A percentile compares a stretch with the other conserved stretches of the same genome.
These are phyloP conservation scores for Coemansia javaensis DNA, from an alignment of 192 early-diverging fungal species.

Conservation along the genomic window DNA sequence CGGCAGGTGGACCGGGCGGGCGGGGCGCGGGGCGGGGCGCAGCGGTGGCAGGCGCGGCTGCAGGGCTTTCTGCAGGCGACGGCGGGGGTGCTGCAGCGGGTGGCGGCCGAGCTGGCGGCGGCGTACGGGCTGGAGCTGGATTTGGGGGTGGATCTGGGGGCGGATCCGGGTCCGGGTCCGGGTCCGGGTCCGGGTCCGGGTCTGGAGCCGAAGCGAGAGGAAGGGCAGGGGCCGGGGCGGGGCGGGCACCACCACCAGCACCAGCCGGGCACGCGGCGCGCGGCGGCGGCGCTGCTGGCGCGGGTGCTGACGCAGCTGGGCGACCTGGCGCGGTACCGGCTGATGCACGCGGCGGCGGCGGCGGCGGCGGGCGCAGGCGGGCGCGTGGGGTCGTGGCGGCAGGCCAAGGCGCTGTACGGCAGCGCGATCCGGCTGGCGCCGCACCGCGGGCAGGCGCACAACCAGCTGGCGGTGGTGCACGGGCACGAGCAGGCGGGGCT, in stretches of 20 bases:
- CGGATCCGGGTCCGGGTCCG: too few relatives aligned
- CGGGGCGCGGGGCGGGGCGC: constrained; percentile 1
- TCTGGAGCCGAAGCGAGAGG: too few relatives aligned
- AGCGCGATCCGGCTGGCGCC: constrained; percentile 37
- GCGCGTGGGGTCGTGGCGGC: constrained; percentile 18
- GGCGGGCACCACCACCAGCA: too few relatives aligned
- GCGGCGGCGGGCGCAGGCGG: not conserved
- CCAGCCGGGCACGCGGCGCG: constrained; percentile 25
- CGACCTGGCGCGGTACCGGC: constrained; percentile 41
- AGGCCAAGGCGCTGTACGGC: constrained; percentile 40
- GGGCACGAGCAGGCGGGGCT: constrained; percentile 37
- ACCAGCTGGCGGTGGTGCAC: constrained; percentile 43
- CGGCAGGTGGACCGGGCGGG: constrained; percentile 17
- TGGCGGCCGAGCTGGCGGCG: constrained; percentile 38
- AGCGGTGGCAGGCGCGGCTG: constrained; percentile 25
- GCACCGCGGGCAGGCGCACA: constrained; percentile 41
- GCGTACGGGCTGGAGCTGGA: constrained; percentile 22
- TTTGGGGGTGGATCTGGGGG: constrained; percentile 32
- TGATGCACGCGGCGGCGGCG: constrained; percentile 16
- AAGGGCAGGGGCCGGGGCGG: too few relatives aligned
- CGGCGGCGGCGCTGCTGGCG: constrained; percentile 26
- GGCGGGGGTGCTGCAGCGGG: constrained; percentile 18
- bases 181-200: too few relatives aligned
- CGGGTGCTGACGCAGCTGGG: constrained; percentile 34
- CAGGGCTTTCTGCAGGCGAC: constrained; percentile 34